Base-by-base conservation (phyloP, 495 filamentous ascomycete species). In the Ramalina peruviana region DNA sequence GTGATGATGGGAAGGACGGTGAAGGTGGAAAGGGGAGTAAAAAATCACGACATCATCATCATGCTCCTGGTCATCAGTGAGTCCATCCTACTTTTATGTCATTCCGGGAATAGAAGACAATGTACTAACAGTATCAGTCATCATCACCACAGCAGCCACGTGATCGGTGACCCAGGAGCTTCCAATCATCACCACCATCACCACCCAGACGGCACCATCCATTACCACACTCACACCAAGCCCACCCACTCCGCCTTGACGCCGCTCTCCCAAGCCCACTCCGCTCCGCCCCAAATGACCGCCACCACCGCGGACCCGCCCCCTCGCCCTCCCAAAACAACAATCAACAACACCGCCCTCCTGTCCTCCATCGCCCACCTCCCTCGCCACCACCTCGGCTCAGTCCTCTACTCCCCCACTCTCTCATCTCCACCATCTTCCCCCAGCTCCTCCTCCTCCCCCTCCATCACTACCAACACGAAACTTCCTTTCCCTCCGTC, bases 311-410 rank as follows among this genome's bases (percentile, higher is more conserved):
- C 13, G 6, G 26, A 20, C 37, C 26, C 63, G 48, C 68, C 73
- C 59, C 55, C 71, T n/a, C 79, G 78, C 7, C 79, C 85, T 52
- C 77, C 76, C 41, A 79, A 74, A 40, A 75, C 70, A 5, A 73
- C 70, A 15, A 74, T 88, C 45, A 78, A 74, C 12, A 80, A 81
- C 3, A 72, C 85, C 54, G 71, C 73, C 0, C 72, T 94, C 1
- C 58, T 93, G 23, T 75, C 86, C 5, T 79, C 72, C 33, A 78
- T 89, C 11, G 73, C 79, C 1, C 65, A 83, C 46, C 73, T 79
- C 9, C 82, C 84, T 4, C 83, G 88, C 3, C 71, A 74, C n/a
- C 88, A 96, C 57, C 75, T 96, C 11, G 88, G 88, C 56, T 94
- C 66, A 56, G 81, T 72, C 54, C 71, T 68, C 54, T 85, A 73